phyloP scores from a whole-genome alignment of 345 rosid species.

The Pseudoturritis turrita region DNA sequence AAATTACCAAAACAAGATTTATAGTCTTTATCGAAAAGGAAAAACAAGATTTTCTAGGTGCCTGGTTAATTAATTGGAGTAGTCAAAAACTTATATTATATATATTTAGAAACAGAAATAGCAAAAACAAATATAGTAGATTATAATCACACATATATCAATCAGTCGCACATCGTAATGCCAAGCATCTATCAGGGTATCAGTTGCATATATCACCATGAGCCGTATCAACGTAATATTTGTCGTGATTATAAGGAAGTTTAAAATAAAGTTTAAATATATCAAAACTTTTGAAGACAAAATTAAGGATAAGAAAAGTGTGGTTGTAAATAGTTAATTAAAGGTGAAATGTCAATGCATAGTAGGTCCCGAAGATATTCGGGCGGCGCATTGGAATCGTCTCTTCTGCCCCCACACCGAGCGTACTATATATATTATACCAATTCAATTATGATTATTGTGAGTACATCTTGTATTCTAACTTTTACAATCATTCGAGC shows the following conservation, averaged over 20 bases:
- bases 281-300: neutral
- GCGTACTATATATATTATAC: neutral
- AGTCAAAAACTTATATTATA: too few species aligned
- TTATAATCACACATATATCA: too few species aligned
- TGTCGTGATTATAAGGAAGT: neutral
- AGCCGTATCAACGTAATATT: neutral
- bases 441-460: neutral
- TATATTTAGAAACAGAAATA: too few species aligned
- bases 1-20: too few species aligned
- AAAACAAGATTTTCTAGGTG: too few species aligned
- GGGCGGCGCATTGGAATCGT: conserved; percentile 11
- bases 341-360: neutral
- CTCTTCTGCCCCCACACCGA: conserved; percentile 22
- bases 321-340: neutral
- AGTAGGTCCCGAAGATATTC: neutral
- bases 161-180: too few species aligned
- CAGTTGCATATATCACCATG: neutral
- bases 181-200: too few species aligned
- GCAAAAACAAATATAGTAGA: too few species aligned
- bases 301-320: conserved; percentile 5
- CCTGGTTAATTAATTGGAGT: too few species aligned
- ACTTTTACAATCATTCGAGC: too few species aligned
- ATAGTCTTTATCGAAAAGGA: too few species aligned
- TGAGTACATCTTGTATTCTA: too few species aligned
- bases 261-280: neutral